Evolutionary conservation across 2,329 filamentous ascomycete species (phyloP), one percentile per base, ranked within the genome.

Genomic region (Elsinoe australis): DNA sequence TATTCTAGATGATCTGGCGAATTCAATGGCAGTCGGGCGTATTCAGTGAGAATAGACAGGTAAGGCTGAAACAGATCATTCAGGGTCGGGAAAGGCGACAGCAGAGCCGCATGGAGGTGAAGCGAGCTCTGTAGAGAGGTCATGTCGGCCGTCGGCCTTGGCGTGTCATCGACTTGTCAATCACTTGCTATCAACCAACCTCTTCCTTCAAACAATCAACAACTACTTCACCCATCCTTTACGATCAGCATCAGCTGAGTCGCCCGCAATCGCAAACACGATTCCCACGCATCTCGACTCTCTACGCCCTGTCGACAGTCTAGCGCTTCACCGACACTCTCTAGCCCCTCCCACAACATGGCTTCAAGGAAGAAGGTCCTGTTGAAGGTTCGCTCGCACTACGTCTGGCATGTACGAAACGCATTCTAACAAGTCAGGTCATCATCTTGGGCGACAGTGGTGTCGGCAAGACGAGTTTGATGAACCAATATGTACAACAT

Each of bases 391-490:
- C 15, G 50, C 22, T n/a, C n/a, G n/a, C n/a, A n/a, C 15, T 12
- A 28, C 6, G 15, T 21, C 12, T n/a, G 4, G 17, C 29, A 5
- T 12, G 1, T 22, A 29, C 7, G 5, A 36, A 22, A 3, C 12
- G 5, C 19, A 39, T n/a, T n/a, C n/a, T n/a, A n/a, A n/a, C n/a
- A n/a, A 24, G 31, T 29, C 61, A 96, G 90, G 89, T 98, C 64
- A 98, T 98, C 64, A 96, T 98, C 71, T 83, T 98, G 59, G 92
- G 92, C 61, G 92, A 98, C 70, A 96, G 90, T 70, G 92, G 92
- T 72, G 92, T 98, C 54, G 92, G 92, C 67, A 98, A 98, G 79
- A 98, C 92, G 53, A 95, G 88, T 71, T 82, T 98, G 79, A 98
- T 98, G 92, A 98, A 98, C 74, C 92, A 98, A 96, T 98, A 96